Percentiles rank a stretch among this genome's conserved stretches.
phyloP scores from a whole-genome alignment of 1,284 basidiomycete species.

The Microbotryum saponariae region DNA sequence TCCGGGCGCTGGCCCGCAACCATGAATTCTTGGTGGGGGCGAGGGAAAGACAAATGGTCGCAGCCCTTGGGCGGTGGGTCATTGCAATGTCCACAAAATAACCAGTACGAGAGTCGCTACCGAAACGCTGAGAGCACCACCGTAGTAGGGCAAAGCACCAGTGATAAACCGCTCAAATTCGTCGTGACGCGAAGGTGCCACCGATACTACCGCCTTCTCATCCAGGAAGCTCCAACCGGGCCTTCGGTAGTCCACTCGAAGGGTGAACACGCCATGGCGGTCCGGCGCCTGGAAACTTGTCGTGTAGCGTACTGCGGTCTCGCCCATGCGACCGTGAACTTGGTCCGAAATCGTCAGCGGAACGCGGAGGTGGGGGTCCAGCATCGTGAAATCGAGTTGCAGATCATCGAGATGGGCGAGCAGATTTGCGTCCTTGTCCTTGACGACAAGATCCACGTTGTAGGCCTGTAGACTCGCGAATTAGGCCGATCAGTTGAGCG shows the following conservation, averaged over 20 bases:
- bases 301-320: conserved; percentile 50
- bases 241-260: conserved; percentile 79
- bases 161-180: conserved; percentile 88
- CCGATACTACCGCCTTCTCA: conserved; percentile 62
- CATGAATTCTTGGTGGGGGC: neutral
- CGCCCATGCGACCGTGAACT: too few relatives aligned
- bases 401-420: conserved; percentile 68
- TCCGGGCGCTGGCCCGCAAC: neutral
- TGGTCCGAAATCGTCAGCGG: conserved; percentile 45
- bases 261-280: conserved; percentile 96
- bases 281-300: conserved; percentile 81
- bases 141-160: conserved; percentile 91
- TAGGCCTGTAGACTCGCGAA: conserved; percentile 52
- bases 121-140: conserved; percentile 77
- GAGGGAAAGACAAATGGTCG: neutral
- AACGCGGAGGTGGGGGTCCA: conserved; percentile 85
- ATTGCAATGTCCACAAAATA: conserved; percentile 55
- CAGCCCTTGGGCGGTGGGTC: neutral
- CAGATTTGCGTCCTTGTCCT: conserved; percentile 57
- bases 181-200: conserved; percentile 90
- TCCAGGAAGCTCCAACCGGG: conserved; percentile 72
- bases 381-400: conserved; percentile 95
- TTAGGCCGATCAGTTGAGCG: neutral
- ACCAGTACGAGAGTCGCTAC: conserved; percentile 75
- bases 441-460: conserved; percentile 61